Base-by-base conservation (phyloP, 177 flowering plant genomes). In the Vitis hybrid region DNA sequence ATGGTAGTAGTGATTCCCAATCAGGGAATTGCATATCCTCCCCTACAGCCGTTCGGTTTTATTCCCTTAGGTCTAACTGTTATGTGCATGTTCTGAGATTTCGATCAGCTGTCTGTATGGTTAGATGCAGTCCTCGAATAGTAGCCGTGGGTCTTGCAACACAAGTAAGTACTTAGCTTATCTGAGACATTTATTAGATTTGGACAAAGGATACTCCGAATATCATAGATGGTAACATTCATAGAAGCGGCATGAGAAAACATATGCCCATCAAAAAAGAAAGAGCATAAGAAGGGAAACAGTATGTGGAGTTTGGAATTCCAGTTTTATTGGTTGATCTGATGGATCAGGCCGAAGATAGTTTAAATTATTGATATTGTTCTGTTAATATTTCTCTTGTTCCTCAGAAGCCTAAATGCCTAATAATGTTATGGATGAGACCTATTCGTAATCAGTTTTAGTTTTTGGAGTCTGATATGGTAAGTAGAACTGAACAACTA, bases 111-210 rank as follows among this genome's bases (percentile, higher is more conserved):
- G 92, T 94, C 11, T 83, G 80, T 76, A 83, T 86, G 84, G 86
- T 94, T 72, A 84, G 97, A 75, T 92, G 97, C 93, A 91, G 98
- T 71, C 83, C 94, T 23, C 88, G 79, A 34, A 80, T 92, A 45
- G 89, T 94, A 17, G 97, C 97, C 73, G 91, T 92, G 45, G 92
- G 92, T 65, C 96, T 90, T 77, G 86, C 90, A 54, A 74, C 94
- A 52, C 97, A 94, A 76, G 98, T 94, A 84, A 88, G 97, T 66
- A 69, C 21, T 64, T 40, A n/a, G 54, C 67, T 34, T 63, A 56
- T 34, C 0, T 71, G 13, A 50, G 57, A 19, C 40, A 64, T 60
- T 60, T 69, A 23, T 60, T 60, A 57, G 60, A 66, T 34, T 66
- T 23, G 45, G 17, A 40, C 45, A 40, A 40, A 40, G 8, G 45